These are phyloP conservation scores for Neostapfia colusana DNA, from an alignment of 176 grass and related monocot genomes.

Conservation along the genomic window DNA sequence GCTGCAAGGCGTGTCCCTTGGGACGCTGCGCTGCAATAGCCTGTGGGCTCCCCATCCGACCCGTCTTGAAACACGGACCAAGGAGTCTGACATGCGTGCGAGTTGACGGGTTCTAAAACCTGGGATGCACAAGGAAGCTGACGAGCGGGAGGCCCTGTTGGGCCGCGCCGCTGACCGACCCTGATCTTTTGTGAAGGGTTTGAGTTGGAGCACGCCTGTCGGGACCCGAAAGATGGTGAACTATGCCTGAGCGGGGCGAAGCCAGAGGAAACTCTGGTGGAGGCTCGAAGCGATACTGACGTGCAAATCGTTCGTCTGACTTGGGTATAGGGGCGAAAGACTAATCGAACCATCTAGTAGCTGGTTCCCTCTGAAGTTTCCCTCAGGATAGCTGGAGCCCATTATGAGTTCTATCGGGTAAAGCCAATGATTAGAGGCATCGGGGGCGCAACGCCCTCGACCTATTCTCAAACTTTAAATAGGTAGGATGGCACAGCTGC, in stretches of 20 bases:
- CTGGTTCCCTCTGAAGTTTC: conserved; percentile 69
- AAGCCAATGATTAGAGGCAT: conserved; percentile 86
- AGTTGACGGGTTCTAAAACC: too few species aligned
- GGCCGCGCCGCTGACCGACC: too few species aligned
- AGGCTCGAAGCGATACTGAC: conserved; percentile 69
- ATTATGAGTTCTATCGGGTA: conserved; percentile 64
- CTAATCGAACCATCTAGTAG: conserved; percentile 73
- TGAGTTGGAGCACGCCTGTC: too few species aligned
- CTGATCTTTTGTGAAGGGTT: too few species aligned
- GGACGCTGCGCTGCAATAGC: too few species aligned
- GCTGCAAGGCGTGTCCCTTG: too few species aligned
- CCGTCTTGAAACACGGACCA: too few species aligned
- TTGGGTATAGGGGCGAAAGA: conserved; percentile 78
- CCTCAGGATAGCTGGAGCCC: conserved; percentile 73
- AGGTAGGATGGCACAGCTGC: conserved; percentile 59
- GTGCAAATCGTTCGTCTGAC: conserved; percentile 79
- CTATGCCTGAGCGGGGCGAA: conserved; percentile 68
- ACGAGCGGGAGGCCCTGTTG: too few species aligned
- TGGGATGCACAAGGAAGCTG: too few species aligned
- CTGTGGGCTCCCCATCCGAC: too few species aligned
- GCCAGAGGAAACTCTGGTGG: conserved; percentile 78
- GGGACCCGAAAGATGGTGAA: too few species aligned
- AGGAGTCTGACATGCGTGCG: too few species aligned
- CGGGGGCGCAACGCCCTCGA: conserved; percentile 63
- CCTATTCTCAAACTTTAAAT: conserved; percentile 93